Evolutionary conservation across 805 yeast genomes (phyloP).

Genomic region (Starmerella scarabaei): DNA sequence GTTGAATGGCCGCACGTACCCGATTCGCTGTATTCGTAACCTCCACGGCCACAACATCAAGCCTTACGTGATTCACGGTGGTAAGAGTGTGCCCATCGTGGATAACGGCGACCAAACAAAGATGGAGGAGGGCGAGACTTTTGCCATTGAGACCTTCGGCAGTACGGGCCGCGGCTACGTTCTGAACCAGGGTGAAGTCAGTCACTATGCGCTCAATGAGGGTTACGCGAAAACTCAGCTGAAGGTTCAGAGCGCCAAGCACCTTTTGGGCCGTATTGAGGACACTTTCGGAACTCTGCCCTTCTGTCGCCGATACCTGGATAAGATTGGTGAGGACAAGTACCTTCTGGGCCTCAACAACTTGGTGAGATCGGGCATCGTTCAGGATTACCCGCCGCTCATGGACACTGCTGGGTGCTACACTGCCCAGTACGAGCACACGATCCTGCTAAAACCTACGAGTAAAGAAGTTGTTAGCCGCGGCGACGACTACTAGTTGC

Average conservation of each 20-base stretch:
- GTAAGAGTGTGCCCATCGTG: conserved; percentile 93
- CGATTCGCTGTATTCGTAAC: conserved; percentile 80
- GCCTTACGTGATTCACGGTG: conserved; percentile 78
- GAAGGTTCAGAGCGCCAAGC: conserved; percentile 53
- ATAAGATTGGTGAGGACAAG: conserved; percentile 81
- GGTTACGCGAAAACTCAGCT: conserved; percentile 39
- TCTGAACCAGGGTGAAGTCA: conserved; percentile 74
- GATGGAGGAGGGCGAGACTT: conserved; percentile 98
- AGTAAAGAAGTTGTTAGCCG: conserved; percentile 87
- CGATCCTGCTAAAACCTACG: conserved; percentile 78
- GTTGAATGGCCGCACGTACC: conserved; percentile 70
- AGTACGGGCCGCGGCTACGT: conserved; percentile 93
- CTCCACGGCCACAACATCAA: conserved; percentile 89
- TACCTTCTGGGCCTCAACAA: conserved; percentile 76
- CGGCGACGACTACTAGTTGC: conserved; percentile 72
- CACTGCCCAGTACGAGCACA: conserved; percentile 96
- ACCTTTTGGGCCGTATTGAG: conserved; percentile 56
- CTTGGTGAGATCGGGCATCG: conserved; percentile 73
- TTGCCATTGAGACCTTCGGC: conserved; percentile 97
- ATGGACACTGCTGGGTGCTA: conserved; percentile 70
- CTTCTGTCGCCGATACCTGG: conserved; percentile 90
- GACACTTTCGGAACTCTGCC: conserved; percentile 86
- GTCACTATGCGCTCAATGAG: conserved; percentile 68
- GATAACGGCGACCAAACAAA: conserved; percentile 86
- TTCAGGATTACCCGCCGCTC: conserved; percentile 88